Base-by-base conservation (phyloP, 805 yeast genomes). In the Metschnikowia continentalis region DNA sequence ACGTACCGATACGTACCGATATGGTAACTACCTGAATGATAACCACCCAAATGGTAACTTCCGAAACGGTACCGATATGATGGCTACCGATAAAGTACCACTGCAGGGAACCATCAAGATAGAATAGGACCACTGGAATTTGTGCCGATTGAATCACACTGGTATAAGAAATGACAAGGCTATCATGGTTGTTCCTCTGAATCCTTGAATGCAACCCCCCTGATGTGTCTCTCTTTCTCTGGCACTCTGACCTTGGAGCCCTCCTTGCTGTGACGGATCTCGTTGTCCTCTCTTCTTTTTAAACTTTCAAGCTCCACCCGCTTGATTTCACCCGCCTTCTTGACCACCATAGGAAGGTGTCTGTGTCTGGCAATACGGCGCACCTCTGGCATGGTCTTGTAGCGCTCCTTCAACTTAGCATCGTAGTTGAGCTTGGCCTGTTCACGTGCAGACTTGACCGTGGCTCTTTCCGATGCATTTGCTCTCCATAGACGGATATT, bases 381-480 rank as follows among this genome's bases (percentile, higher is more conserved):
- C 63, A 94, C 86, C 69, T 94, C 99, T 1, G 99, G 99, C 98
- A 94, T 91, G 72, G 85, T 84, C 72, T 88, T 88, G 77, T 81
- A 94, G 65, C 96, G 80, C 63, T 92, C 96, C 70, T 91, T 91
- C 68, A 94, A 79, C 46, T 95, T 92, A 48, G 82, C 88, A 66
- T 90, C 96, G 70, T 94, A 92, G 69, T 92, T 97, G 61, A 90
- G 73, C 69, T 89, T 88, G 60, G 84, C 71, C 66, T 94, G 81
- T 70, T 89, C 87, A 61, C 87, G 81, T 8, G 94, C 72, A 2
- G 94, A 83, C 70, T 88, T 88, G 54, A 90, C 85, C 51, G 83
- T 83, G 1, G 95, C 77, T 62, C 97, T 78, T 53, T 89, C 96
- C 67, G 87, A 82, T 0, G 97, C 95, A 51, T 79, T 79, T 8